Evolutionary conservation across 768 basidiomycete genomes (phyloP).

Genomic region (Tricholoma terreum): DNA sequence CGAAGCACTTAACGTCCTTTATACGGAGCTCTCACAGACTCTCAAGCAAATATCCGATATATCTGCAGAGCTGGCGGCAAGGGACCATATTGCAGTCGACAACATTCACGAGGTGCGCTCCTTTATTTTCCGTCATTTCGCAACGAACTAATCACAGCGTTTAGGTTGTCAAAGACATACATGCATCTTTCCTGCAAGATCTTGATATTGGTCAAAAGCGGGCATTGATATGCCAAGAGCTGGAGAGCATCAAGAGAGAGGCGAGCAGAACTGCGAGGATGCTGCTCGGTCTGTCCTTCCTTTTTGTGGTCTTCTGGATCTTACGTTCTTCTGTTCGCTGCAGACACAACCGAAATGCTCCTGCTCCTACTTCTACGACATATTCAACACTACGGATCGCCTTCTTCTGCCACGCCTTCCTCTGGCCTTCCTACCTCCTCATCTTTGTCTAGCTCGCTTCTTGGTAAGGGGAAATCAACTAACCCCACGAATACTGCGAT

Average conservation of each 20-base stretch:
- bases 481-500: conserved; percentile 47
- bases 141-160: not conserved
- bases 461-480: conserved; percentile 25
- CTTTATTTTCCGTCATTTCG: not conserved
- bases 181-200: conserved; percentile 56
- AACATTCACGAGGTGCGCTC: conserved; percentile 65
- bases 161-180: conserved; percentile 50
- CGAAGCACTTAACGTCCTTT: conserved; percentile 60
- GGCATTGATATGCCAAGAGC: conserved; percentile 58
- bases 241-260: conserved; percentile 42
- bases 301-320: not conserved
- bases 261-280: conserved; percentile 48
- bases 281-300: conserved; percentile 47
- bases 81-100: conserved; percentile 66
- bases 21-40: conserved; percentile 55
- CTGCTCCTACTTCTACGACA: conserved; percentile 82
- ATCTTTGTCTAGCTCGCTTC: conserved; percentile 13
- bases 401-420: conserved; percentile 9
- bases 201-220: conserved; percentile 69
- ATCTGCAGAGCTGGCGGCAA: conserved; percentile 67
- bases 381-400: conserved; percentile 56
- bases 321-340: not conserved
- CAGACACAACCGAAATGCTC: conserved; percentile 75
- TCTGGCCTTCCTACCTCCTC: conserved; percentile 8
- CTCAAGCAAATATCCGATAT: conserved; percentile 68